phyloP scores from a whole-genome alignment of 129 eudicot genomes.

The Artemisia tridentata region DNA sequence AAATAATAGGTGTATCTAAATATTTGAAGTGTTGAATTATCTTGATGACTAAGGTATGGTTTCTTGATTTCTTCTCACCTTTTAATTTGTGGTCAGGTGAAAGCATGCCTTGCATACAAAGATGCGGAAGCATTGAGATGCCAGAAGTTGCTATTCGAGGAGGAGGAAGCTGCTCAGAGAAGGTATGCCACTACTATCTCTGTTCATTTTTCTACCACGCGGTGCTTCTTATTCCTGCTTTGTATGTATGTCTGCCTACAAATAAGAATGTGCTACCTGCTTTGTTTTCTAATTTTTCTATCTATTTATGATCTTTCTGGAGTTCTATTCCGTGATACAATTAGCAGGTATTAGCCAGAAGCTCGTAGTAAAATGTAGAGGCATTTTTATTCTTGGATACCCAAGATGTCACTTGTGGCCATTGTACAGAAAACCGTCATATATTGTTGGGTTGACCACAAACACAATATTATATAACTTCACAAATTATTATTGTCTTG shows the following conservation, averaged over 20 bases:
- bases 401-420: no score
- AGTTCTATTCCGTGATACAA: no score
- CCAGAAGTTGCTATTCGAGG: constrained; percentile 83
- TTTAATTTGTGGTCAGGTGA: constrained; percentile 38
- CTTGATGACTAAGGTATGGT: not conserved
- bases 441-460: no score
- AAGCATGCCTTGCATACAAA: constrained; percentile 85
- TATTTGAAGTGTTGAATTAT: not conserved
- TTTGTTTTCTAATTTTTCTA: not conserved
- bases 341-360: no score
- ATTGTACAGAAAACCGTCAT: no score
- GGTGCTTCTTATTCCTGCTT: not conserved
- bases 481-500: no score
- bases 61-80: not conserved
- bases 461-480: no score
- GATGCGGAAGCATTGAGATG: constrained; percentile 88
- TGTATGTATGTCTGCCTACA: not conserved
- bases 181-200: constrained; percentile 37
- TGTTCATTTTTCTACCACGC: not conserved
- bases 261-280: not conserved
- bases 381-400: no score
- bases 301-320: not conserved
- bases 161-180: constrained; percentile 85
- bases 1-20: not conserved
- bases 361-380: no score